Evolutionary conservation across 139 green algal species (phyloP), one percentile per base, ranked within the genome.

Genomic region (Spirogloea muscicola): DNA sequence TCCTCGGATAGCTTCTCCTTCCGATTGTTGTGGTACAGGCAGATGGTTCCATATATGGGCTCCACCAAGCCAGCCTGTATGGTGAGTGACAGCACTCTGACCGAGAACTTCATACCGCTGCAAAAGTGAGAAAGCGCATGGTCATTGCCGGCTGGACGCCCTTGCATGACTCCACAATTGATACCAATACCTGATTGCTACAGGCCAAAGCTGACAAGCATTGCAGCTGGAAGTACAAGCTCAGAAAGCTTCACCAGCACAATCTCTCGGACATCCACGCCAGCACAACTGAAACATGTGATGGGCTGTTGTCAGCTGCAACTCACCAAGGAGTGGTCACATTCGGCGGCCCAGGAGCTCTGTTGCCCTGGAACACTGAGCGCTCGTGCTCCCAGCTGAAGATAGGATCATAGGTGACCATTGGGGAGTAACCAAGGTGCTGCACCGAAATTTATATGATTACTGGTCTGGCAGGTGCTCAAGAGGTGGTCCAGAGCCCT

Each of bases 1-100:
- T 77, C 69, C 69, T 77, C 69, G 21, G 69, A 77, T 1, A 77
- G n/a, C 61, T 77, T 77, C 61, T 77, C 69, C 59, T 77, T 77
- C 21, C 38, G 21, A 27, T 77, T 59, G 25, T 25, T 79, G 40
- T 77, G 69, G 41, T 77, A 77, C 36, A 77, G 27, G 39, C 59
- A 77, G 21, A 77, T 79, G 61, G 69, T 77, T 25, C 69, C 69
- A 70, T 77, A 77, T 29, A 77, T 58, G 34, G 69, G 69, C 59
- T 77, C 69, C 61, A 61, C 59, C 18, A 72, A 49, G 3, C 69
- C 69, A 9, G 69, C 61, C 1, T 40, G 48, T 42, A 77, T 49
- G 37, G 39, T 77, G 33, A 77, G 37, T 64, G 61, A 77, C 1
- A 77, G 48, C 43, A 77, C 58, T 10, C 61, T 38, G 29, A 77